A percentile compares a stretch with the other conserved stretches of the same genome.
These are phyloP conservation scores for Wickerhamiella qilinensis DNA, from an alignment of 805 yeast genomes.

Conservation along the genomic window DNA sequence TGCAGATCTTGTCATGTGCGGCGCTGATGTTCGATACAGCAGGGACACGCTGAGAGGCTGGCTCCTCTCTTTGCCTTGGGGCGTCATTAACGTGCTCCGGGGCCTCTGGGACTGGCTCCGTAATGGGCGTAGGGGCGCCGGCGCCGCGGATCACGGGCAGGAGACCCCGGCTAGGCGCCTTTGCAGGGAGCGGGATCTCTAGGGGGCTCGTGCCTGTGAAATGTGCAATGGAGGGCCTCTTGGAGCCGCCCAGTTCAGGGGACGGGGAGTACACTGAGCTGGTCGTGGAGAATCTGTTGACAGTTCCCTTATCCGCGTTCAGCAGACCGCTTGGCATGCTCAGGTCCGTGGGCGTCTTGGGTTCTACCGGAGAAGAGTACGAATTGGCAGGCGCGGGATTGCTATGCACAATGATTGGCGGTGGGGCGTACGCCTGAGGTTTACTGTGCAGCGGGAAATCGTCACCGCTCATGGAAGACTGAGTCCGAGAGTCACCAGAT, in stretches of 20 bases:
- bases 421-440: background rate
- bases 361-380: background rate
- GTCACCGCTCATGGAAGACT: background rate
- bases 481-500: background rate
- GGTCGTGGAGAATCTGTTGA: slow-evolving; percentile 8
- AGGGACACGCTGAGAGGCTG: background rate
- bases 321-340: background rate
- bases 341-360: background rate
- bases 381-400: background rate
- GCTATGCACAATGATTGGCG: background rate
- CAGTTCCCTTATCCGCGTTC: background rate
- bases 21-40: too few species aligned
- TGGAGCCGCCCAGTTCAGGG: background rate
- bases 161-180: background rate
- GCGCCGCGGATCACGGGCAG: too few species aligned
- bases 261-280: slow-evolving; percentile 6
- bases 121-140: background rate
- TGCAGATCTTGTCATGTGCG: slow-evolving; percentile 29
- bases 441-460: background rate
- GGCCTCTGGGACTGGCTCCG: background rate
- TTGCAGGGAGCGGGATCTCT: background rate
- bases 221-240: too few species aligned
- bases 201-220: background rate
- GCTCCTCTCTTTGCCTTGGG: background rate
- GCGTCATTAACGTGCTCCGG: background rate